These are phyloP conservation scores for Hypoxylon fragiforme DNA, from an alignment of 495 filamentous ascomycete genomes.

Conservation along the genomic window DNA sequence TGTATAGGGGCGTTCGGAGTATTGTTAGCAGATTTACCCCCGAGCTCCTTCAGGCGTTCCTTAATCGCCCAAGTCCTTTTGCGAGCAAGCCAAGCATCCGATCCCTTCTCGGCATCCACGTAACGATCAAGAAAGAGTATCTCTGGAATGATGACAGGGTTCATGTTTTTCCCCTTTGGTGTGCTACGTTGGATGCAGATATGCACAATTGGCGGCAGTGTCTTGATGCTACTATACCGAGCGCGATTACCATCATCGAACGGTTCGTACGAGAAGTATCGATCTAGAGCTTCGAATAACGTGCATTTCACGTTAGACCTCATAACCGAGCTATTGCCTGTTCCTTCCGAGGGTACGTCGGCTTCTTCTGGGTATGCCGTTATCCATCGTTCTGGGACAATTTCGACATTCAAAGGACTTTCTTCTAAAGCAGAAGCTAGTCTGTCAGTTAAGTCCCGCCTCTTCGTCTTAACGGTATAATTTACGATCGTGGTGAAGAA, in stretches of 20 bases:
- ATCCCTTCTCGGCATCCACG: slow-evolving; percentile 65
- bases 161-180: slow-evolving; percentile 71
- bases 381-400: slow-evolving; percentile 43
- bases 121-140: slow-evolving; percentile 88
- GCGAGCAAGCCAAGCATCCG: slow-evolving; percentile 62
- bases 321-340: slow-evolving; percentile 6
- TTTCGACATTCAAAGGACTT: slow-evolving; percentile 35
- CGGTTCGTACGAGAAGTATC: slow-evolving; percentile 77
- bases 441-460: not conserved
- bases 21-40: slow-evolving; percentile 28
- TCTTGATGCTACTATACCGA: slow-evolving; percentile 75
- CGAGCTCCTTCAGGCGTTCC: slow-evolving; percentile 59
- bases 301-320: slow-evolving; percentile 50
- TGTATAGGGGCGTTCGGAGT: not conserved
- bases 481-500: slow-evolving; percentile 54
- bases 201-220: slow-evolving; percentile 81
- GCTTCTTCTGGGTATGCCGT: slow-evolving; percentile 45
- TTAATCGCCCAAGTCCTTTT: slow-evolving; percentile 76
- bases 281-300: slow-evolving; percentile 82
- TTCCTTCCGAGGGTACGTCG: not conserved
- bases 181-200: slow-evolving; percentile 83
- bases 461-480: slow-evolving; percentile 42
- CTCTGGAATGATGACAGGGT: slow-evolving; percentile 73
- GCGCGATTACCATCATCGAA: slow-evolving; percentile 64
- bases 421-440: slow-evolving; percentile 22